Evolutionary conservation across 345 rosid genomes (phyloP).

Genomic region (Stellera chamaejasme): DNA sequence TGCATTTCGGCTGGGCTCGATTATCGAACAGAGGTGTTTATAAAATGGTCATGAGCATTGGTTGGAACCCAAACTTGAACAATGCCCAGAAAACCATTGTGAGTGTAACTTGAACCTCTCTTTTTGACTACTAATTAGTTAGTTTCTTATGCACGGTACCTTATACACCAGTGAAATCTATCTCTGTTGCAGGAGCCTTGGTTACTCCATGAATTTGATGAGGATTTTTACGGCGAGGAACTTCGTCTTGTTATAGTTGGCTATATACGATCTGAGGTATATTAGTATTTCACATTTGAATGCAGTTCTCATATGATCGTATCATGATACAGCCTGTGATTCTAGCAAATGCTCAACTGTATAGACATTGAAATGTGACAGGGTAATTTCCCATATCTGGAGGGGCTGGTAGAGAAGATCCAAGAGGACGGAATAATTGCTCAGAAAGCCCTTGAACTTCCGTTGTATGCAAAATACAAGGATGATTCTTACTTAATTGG

Average conservation of each 20-base stretch:
- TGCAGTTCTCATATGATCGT: no score
- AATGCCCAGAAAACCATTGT: conserved; percentile 83
- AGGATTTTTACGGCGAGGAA: conserved; percentile 89
- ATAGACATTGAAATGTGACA: conserved; percentile 16
- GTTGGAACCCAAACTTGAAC: conserved; percentile 91
- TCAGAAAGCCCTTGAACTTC: conserved; percentile 78
- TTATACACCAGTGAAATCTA: background rate
- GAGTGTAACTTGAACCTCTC: conserved; percentile 20
- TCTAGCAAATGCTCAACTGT: background rate
- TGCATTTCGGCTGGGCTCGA: conserved; percentile 94
- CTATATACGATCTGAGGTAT: conserved; percentile 87
- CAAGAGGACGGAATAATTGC: conserved; percentile 60
- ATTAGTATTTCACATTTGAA: background rate
- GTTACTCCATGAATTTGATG: conserved; percentile 77
- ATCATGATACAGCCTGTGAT: no score
- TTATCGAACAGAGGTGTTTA: conserved; percentile 53
- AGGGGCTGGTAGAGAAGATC: conserved; percentile 64
- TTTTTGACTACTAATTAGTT: no score
- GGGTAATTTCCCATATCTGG: conserved; percentile 71
- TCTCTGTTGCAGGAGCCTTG: conserved; percentile 66
- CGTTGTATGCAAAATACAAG: conserved; percentile 43
- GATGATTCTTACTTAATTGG: conserved; percentile 30
- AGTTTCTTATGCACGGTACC: background rate
- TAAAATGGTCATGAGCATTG: conserved; percentile 94
- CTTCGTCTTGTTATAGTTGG: conserved; percentile 69